Base-by-base conservation (phyloP, 2,329 filamentous ascomycete species). In the Xylariaceae sp. region DNA sequence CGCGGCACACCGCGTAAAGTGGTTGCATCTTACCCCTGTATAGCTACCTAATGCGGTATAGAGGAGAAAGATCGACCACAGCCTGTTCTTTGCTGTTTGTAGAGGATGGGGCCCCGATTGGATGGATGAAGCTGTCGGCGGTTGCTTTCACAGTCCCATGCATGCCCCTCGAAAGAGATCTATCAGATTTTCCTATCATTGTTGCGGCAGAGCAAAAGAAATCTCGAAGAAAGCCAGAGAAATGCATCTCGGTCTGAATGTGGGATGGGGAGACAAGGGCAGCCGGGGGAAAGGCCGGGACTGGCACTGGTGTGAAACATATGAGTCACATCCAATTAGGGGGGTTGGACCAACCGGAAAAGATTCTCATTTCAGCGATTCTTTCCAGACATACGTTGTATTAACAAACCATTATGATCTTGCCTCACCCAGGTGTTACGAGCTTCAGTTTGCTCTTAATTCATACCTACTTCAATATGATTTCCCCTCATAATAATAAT, bases 1-100 rank as follows among this genome's bases (percentile, higher is more conserved):
- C 62, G 59, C 62, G 63, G 53, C 51, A 56, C 49, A 61, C 61
- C 64, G 64, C 64, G 64, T 67, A 66, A 65, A 66, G 64, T 66
- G 64, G 62, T 64, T 65, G 62, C 45, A 32, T 55, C 10, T 37
- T 38, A 59, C 53, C 61, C 61, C 54, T 63, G 58, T 29, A 35
- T 27, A 22, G 37, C 32, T 22, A 42, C 40, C 48, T 48, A 53
- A 50, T 50, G 29, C 32, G 40, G 21, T 16, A 22, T 42, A 16
- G 35, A 47, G 25, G 42, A 45, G 47, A 40, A 37, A 47, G 45
- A 41, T 11, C 29, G 23, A 16, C 5, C 27, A 8, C 4, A 8
- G 4, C n/a, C n/a, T n/a, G n/a, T n/a, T n/a, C n/a, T n/a, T n/a
- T n/a, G n/a, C n/a, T n/a, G n/a, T n/a, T n/a, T n/a, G n/a, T n/a